Base-by-base conservation (phyloP, 2,329 filamentous ascomycete genomes). In the Talaromyces amestolkiae region DNA sequence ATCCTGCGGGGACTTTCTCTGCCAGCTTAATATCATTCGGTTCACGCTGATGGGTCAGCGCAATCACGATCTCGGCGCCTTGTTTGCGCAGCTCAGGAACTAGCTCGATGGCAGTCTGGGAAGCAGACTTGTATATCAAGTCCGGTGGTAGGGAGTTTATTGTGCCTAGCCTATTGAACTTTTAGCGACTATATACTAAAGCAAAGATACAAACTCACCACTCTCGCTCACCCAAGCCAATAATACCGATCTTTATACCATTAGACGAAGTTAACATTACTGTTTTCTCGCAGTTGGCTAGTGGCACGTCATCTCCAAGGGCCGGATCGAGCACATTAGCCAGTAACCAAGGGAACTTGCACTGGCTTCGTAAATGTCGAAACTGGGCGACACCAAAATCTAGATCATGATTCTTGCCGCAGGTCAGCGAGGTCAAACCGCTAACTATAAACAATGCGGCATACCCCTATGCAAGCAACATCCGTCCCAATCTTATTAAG, bases 11-110 rank as follows among this genome's bases (percentile, higher is more conserved):
- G 1, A 84, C 85, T 68, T 91, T 89, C 66, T 88, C 82, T 0
- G 93, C 93, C 4, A 97, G 81, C 78, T 96, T 96, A 73, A 91
- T 87, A 77, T 97, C 93, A 72, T 96, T 96, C 13, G 92, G 92
- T 77, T 97, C 92, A 53, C 93, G 86, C 80, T 92, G 90, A 76
- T 97, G 93, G 15, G 91, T 93, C 2, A 97, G 79, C 3, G 91
- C 91, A 33, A 97, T 84, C 66, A 97, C 81, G 58, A 97, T 88
- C 65, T 97, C 91, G 13, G 91, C 92, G 0, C 93, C 93, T 72
- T 93, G 85, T 58, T 86, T 86, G 51, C 91, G 86, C 60, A 97
- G 81, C 62, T 85, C 78, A 0, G 92, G 91, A 0, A 92, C 87
- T 1, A 96, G 82, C 73, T 93, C 88, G 71, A 85, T 87, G 2